phyloP scores from a whole-genome alignment of 2,329 filamentous ascomycete genomes.

The Massarina eburnea region DNA sequence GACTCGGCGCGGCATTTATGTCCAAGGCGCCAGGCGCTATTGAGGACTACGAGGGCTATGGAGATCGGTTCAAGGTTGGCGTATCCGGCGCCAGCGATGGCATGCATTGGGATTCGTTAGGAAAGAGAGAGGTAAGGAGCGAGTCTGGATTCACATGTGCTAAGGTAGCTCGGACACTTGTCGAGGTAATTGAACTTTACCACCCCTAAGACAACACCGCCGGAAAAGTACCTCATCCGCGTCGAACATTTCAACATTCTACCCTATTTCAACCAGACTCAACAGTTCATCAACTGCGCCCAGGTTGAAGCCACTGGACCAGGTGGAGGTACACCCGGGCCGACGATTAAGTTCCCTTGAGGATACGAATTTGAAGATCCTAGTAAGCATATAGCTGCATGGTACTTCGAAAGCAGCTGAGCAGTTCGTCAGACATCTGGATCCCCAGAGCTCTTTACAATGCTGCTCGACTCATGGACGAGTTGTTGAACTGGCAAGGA shows the following conservation, averaged over 20 bases:
- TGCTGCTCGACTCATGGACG: neutral
- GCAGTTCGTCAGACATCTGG: neutral
- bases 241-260: conserved; percentile 11
- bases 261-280: conserved; percentile 39
- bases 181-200: conserved; percentile 35
- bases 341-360: conserved; percentile 46
- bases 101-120: conserved; percentile 9
- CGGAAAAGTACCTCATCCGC: conserved; percentile 25
- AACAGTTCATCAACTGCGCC: conserved; percentile 18
- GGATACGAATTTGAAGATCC: conserved; percentile 45
- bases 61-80: conserved; percentile 26
- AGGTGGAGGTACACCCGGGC: conserved; percentile 44
- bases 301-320: conserved; percentile 11
- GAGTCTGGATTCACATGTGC: neutral
- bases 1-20: conserved; percentile 18
- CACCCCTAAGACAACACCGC: conserved; percentile 40
- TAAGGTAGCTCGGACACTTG: neutral
- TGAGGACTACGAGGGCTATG: conserved; percentile 15
- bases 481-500: conserved; percentile 3
- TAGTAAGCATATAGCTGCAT: neutral
- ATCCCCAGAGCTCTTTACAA: neutral
- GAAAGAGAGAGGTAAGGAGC: conserved; percentile 25
- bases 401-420: neutral
- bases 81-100: conserved; percentile 1
- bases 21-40: conserved; percentile 18